Percentiles rank a stretch among this genome's conserved stretches.
Evolutionary conservation across 139 green algal genomes (phyloP).

Genomic region (Deuterostichococcus epilithicus): DNA sequence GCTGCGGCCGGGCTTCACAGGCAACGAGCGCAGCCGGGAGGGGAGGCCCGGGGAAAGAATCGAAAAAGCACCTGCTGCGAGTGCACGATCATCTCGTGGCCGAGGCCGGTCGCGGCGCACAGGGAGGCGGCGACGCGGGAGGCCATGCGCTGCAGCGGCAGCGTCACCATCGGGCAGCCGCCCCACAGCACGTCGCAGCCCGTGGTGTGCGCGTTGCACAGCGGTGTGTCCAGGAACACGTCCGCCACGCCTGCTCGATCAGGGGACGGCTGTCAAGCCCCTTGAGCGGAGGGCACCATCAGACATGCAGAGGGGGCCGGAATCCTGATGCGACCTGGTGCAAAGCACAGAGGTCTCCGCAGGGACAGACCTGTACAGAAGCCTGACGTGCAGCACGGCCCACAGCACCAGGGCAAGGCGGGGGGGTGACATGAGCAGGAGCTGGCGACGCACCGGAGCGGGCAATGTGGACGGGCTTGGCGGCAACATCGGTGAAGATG

Average conservation of each 20-base stretch:
- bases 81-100: constrained; percentile 67
- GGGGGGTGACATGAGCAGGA: too few species aligned
- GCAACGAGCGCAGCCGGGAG: too few species aligned
- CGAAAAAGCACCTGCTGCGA: constrained; percentile 19
- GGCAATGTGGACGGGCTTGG: constrained; percentile 79
- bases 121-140: constrained; percentile 77
- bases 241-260: constrained; percentile 60
- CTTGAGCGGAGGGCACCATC: too few species aligned
- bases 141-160: constrained; percentile 84
- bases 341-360: too few species aligned
- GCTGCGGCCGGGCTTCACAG: too few species aligned
- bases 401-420: too few species aligned
- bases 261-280: background rate
- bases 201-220: constrained; percentile 92
- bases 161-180: constrained; percentile 83
- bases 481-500: constrained; percentile 90
- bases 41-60: background rate
- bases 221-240: constrained; percentile 89
- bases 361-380: too few species aligned
- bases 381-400: too few species aligned
- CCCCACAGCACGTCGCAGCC: constrained; percentile 88
- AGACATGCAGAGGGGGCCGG: too few species aligned
- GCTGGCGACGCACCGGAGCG: constrained; percentile 44
- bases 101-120: constrained; percentile 67
- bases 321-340: too few species aligned